These are phyloP conservation scores for Trametes elegans DNA, from an alignment of 768 basidiomycete species.

Conservation along the genomic window DNA sequence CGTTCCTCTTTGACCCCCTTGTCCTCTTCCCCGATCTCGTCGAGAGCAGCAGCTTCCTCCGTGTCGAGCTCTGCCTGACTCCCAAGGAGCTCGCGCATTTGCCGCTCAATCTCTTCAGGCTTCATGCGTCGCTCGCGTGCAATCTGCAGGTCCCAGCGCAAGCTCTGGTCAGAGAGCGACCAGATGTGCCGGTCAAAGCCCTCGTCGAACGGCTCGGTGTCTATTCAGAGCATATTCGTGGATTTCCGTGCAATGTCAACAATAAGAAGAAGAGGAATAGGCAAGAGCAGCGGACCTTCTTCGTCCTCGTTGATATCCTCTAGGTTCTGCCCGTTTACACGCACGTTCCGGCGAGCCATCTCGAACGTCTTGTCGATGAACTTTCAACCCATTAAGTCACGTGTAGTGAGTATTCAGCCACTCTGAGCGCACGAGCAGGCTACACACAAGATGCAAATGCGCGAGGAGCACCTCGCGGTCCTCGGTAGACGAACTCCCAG, in stretches of 20 bases:
- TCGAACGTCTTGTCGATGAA: slow-evolving; percentile 61
- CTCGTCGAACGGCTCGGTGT: slow-evolving; percentile 77
- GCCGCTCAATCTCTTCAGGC: slow-evolving; percentile 51
- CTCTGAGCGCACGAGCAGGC: background rate
- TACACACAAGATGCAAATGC: slow-evolving; percentile 49
- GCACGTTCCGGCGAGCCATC: slow-evolving; percentile 67
- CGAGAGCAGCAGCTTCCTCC: slow-evolving; percentile 25
- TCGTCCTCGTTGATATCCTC: slow-evolving; percentile 59
- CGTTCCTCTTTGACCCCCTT: slow-evolving; percentile 23
- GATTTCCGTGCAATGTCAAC: background rate
- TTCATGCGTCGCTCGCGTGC: slow-evolving; percentile 62
- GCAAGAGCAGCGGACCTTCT: slow-evolving; percentile 39
- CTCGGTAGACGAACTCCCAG: slow-evolving; percentile 35
- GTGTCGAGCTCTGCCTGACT: slow-evolving; percentile 33
- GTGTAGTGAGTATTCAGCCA: background rate
- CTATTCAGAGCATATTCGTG: slow-evolving; percentile 6
- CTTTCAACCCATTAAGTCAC: too few relatives aligned
- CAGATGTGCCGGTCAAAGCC: slow-evolving; percentile 79
- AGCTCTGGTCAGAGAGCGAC: slow-evolving; percentile 70
- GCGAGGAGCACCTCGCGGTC: slow-evolving; percentile 49
- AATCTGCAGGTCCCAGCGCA: slow-evolving; percentile 73
- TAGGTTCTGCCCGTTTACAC: slow-evolving; percentile 76
- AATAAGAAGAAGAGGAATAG: background rate
- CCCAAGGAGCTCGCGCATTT: slow-evolving; percentile 39
- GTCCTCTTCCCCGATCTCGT: slow-evolving; percentile 12